Percentiles rank a stretch among this genome's conserved stretches.
phyloP scores from a whole-genome alignment of 208 protist species.

The Vickermania ingenoplastis region DNA sequence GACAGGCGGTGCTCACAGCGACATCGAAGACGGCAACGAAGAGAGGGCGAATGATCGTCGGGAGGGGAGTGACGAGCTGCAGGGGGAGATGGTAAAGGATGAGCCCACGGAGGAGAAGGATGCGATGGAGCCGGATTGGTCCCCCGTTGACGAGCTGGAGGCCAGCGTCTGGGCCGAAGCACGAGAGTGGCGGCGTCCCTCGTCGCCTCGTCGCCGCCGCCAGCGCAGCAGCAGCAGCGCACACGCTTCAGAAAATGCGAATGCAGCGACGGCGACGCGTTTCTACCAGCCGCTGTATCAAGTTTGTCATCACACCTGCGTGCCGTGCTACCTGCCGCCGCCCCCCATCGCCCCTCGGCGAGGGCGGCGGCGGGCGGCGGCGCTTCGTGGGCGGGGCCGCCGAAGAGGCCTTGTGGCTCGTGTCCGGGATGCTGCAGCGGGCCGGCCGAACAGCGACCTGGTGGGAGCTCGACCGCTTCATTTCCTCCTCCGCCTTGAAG shows the following conservation, averaged over 20 bases:
- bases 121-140: too few relatives aligned
- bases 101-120: too few relatives aligned
- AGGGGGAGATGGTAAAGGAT: too few relatives aligned
- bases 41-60: not conserved
- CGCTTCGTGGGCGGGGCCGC: too few relatives aligned
- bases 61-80: too few relatives aligned
- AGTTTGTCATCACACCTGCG: not conserved
- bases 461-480: constrained; percentile 12
- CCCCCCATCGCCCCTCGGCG: not conserved
- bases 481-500: not conserved
- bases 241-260: too few relatives aligned
- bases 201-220: too few relatives aligned
- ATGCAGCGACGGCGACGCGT: not conserved
- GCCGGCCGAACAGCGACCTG: constrained; percentile 19
- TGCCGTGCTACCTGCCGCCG: not conserved
- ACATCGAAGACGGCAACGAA: not conserved
- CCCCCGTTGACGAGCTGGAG: too few relatives aligned
- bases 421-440: constrained; percentile 15
- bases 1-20: not conserved
- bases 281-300: not conserved
- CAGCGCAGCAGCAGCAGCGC: too few relatives aligned
- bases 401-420: constrained; percentile 15
- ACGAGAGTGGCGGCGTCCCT: too few relatives aligned
- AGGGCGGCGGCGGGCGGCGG: too few relatives aligned
- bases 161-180: too few relatives aligned